phyloP scores from a whole-genome alignment of 306 rosid species.

The Medicago arabica region DNA sequence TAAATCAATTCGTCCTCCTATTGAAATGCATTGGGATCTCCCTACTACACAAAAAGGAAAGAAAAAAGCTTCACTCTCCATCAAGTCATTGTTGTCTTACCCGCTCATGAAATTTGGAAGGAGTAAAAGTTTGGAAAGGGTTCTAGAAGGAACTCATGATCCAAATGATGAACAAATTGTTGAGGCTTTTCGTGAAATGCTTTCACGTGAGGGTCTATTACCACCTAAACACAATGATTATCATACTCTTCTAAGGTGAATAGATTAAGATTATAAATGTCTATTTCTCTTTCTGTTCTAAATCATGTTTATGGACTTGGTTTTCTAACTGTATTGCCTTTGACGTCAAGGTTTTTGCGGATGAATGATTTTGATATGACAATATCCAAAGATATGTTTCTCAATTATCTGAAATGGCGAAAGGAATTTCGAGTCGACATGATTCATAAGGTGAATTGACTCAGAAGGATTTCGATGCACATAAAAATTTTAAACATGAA shows the following conservation, averaged over 20 bases:
- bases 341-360: constrained; percentile 69
- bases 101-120: constrained; percentile 55
- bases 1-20: constrained; percentile 67
- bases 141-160: constrained; percentile 71
- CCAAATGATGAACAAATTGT: constrained; percentile 66
- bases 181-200: constrained; percentile 64
- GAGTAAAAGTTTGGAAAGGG: constrained; percentile 53
- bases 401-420: constrained; percentile 84
- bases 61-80: constrained; percentile 30
- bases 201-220: constrained; percentile 57
- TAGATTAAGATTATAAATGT: background rate
- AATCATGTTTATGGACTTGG: background rate
- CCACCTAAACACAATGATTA: constrained; percentile 73
- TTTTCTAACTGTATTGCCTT: constrained; percentile 3
- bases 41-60: constrained; percentile 38
- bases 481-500: too few species aligned
- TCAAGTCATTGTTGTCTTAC: constrained; percentile 53
- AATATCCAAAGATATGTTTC: constrained; percentile 73
- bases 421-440: constrained; percentile 67
- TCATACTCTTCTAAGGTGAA: constrained; percentile 85
- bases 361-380: constrained; percentile 80
- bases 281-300: constrained; percentile 15
- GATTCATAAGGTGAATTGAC: constrained; percentile 53
- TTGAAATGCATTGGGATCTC: constrained; percentile 70
- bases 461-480: too few species aligned